Base-by-base conservation (phyloP, 495 filamentous ascomycete species). In the Rostrohypoxylon terebratum region DNA sequence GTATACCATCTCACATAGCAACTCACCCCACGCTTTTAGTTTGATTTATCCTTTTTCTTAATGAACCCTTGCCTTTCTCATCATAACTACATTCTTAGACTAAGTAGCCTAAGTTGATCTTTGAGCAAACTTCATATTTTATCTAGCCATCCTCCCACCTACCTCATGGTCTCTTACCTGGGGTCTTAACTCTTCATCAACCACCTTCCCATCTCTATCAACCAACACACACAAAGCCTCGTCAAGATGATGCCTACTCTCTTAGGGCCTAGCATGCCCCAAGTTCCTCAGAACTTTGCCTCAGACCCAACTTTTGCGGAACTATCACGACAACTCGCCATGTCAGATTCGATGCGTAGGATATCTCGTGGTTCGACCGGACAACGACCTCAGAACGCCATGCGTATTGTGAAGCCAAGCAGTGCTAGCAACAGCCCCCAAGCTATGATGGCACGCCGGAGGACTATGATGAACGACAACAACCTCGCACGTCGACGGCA, bases 381-480 rank as follows among this genome's bases (percentile, higher is more conserved):
- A 53, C 84, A 84, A 64, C 80, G 81, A 63, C 66, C 66, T 20
- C 74, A 76, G 18, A 79, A 77, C 20, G 75, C 82, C 67, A 84
- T 87, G 76, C 84, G 90, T 68, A 82, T 93, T 57, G 83, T 84
- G 58, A 93, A 94, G 79, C 88, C 90, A 5, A 85, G 82, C 28
- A 92, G 90, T 80, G 88, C 89, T 55, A 90, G 85, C 77, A 92
- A 89, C 81, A 93, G 90, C 77, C 91, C 91, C 18, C 86, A 90
- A 31, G 77, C 79, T 2, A 68, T 82, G 68, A 80, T 86, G 66
- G 81, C 82, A 61, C 81, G 87, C 69, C 81, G 87, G 72, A 84
- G 85, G 73, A 87, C 87, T 14, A 81, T 88, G 44, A 82, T 88
- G 66, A 80, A 84, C 68, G 85, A 90, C 55, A 82, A 79, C 50